Conservation (phyloP, 2,329 filamentous ascomycete genomes). For the Spiromastix sp. region DNA sequence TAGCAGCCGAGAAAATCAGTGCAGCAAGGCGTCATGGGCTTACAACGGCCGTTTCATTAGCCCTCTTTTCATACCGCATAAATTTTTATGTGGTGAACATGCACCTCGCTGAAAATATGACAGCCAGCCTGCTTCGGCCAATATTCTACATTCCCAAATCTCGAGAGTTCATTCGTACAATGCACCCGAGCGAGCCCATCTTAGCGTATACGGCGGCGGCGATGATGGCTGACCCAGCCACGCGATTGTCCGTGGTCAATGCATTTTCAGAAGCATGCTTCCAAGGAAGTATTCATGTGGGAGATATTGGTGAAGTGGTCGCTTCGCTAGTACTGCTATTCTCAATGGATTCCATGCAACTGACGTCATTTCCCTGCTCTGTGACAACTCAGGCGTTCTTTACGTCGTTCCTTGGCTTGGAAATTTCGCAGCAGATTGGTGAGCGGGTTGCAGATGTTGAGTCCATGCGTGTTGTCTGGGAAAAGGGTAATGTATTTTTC, state of each 20-base stretch:
- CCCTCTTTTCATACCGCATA: slow-evolving; percentile 2
- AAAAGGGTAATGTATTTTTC: slow-evolving; percentile 1
- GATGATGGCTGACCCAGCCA: neutral
- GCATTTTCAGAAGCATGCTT: neutral
- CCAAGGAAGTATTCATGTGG: neutral
- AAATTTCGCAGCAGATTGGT: neutral
- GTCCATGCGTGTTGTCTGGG: neutral
- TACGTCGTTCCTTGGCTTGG: neutral
- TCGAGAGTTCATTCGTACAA: slow-evolving; percentile 1
- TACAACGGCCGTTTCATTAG: no score
- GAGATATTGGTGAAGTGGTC: slow-evolving; percentile 2
- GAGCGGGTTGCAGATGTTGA: neutral
- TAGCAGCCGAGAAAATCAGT: no score
- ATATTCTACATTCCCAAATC: neutral
- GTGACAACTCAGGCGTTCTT: neutral
- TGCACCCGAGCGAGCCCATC: slow-evolving; percentile 2
- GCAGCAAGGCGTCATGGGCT: no score
- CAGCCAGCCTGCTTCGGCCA: neutral
- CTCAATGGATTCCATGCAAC: neutral
- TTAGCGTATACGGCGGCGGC: neutral
- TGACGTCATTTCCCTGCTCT: slow-evolving; percentile 1
- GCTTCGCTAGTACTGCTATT: slow-evolving; percentile 1
- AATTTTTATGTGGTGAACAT: slow-evolving; percentile 1
- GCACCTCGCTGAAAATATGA: neutral
- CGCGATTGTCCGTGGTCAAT: neutral